Conservation (phyloP, 805 yeast genomes). For the Pichia gijzeniarum region DNA sequence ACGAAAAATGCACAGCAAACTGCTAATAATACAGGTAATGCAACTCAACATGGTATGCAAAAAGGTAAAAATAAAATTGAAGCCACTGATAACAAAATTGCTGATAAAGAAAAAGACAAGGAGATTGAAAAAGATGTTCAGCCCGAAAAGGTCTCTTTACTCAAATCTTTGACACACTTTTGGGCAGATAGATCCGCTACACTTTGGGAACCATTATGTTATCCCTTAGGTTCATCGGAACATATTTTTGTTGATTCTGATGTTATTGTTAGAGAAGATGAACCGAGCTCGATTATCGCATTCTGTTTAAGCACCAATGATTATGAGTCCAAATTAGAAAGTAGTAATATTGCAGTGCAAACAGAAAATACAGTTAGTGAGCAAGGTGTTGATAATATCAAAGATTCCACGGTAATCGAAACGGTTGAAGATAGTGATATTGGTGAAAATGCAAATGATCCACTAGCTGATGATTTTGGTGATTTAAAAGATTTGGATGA, state of each 20-base stretch:
- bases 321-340: slow-evolving; percentile 42
- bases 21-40: neutral
- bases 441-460: neutral
- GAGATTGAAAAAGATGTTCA: slow-evolving; percentile 23
- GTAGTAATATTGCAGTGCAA: neutral
- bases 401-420: too few relatives aligned
- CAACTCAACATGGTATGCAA: neutral
- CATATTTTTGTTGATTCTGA: slow-evolving; percentile 92
- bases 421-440: too few relatives aligned
- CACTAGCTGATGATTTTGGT: neutral
- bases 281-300: slow-evolving; percentile 90
- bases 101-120: slow-evolving; percentile 5
- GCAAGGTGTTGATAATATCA: neutral
- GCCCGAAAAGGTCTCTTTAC: slow-evolving; percentile 68
- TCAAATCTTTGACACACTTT: slow-evolving; percentile 79
- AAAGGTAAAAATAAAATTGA: neutral
- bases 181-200: slow-evolving; percentile 98
- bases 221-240: slow-evolving; percentile 74
- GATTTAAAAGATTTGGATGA: neutral
- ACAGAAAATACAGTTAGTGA: neutral
- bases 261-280: slow-evolving; percentile 92
- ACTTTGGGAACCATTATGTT: slow-evolving; percentile 86
- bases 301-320: slow-evolving; percentile 85
- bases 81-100: neutral
- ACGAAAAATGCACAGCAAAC: neutral